Percentiles rank a stretch among this genome's conserved stretches.
Conservation (phyloP, 371 early-diverging fungal genomes). For the Mucor saturninus region DNA sequence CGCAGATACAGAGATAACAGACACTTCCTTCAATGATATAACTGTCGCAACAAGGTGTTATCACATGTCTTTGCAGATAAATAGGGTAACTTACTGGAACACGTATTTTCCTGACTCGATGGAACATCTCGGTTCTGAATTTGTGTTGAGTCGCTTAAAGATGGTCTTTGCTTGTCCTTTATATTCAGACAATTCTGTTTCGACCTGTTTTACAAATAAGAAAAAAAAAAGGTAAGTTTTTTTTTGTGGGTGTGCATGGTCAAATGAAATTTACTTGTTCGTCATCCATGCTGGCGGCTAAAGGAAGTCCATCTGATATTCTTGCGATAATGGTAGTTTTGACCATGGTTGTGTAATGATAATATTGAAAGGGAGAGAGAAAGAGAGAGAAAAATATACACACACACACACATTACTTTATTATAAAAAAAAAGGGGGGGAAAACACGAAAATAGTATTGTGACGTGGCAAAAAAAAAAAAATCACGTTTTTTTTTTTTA, state of each 20-base stretch:
- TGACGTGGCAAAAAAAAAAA: conserved; percentile 10
- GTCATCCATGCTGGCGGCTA: conserved; percentile 97
- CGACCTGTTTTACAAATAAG: conserved; percentile 41
- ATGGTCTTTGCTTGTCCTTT: conserved; percentile 92
- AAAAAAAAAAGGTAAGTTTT: not conserved
- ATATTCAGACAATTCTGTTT: conserved; percentile 87
- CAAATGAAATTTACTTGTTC: conserved; percentile 73
- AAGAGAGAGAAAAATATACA: not conserved
- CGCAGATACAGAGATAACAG: conserved; percentile 93
- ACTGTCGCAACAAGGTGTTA: conserved; percentile 43
- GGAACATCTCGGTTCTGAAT: conserved; percentile 93
- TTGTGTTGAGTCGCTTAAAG: conserved; percentile 81
- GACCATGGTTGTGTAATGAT: conserved; percentile 69
- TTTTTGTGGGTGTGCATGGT: not conserved
- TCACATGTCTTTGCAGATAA: not conserved
- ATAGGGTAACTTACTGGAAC: conserved; percentile 75
- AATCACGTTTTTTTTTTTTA: conserved; percentile 7
- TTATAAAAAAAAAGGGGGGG: not conserved
- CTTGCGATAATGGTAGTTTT: conserved; percentile 94
- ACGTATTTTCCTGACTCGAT: conserved; percentile 88
- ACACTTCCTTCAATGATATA: conserved; percentile 94
- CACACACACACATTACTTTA: too few species aligned
- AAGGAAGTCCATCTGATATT: conserved; percentile 91
- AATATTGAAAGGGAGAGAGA: not conserved
- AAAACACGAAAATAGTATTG: not conserved